Evolutionary conservation across 495 filamentous ascomycete species (phyloP), one percentile per base, ranked within the genome.

Genomic region (Lasiosphaeria ovina): DNA sequence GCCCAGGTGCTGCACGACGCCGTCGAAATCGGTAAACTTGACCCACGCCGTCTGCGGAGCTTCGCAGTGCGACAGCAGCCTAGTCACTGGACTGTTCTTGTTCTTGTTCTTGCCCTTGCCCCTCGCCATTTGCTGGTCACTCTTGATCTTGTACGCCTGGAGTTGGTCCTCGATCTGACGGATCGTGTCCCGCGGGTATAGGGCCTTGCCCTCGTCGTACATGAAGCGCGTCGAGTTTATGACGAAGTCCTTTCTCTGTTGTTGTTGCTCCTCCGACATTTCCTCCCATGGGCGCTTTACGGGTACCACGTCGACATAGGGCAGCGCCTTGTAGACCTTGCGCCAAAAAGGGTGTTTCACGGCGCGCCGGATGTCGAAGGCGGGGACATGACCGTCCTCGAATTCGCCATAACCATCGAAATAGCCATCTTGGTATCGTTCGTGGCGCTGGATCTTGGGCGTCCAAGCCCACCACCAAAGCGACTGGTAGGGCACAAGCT

Each of bases 401-500:
- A 42, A 16, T 3, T 35, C 44, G 34, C 12, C 36, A 45, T 62
- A 62, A 42, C 59, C 59, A 32, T 12, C 10, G 50, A 64, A 64
- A 34, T 47, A 56, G 44, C 62, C 62, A 1, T 60, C 62, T 24
- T 54, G 62, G 55, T 62, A 62, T 14, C 63, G 63, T 7, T 65
- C 63, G 24, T 47, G 59, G 14, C 35, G 35, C 12, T 34, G 52
- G 35, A 65, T 65, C n/a, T 16, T 24, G 11, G 63, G 59, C 1
- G 63, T 65, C 54, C 55, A 65, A 35, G 57, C 36, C n/a, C 59
- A 36, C 63, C 63, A 65, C 63, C 63, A 65, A 31, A 61, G 57
- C n/a, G 53, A 8, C 1, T 53, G 58, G 54, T 64, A 60, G 2
- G 62, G 62, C 12, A 64, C 52, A 44, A 58, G 57, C n/a, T 52